Evolutionary conservation across 2,329 filamentous ascomycete genomes (phyloP).

Genomic region (Ascocoryne sarcoides): DNA sequence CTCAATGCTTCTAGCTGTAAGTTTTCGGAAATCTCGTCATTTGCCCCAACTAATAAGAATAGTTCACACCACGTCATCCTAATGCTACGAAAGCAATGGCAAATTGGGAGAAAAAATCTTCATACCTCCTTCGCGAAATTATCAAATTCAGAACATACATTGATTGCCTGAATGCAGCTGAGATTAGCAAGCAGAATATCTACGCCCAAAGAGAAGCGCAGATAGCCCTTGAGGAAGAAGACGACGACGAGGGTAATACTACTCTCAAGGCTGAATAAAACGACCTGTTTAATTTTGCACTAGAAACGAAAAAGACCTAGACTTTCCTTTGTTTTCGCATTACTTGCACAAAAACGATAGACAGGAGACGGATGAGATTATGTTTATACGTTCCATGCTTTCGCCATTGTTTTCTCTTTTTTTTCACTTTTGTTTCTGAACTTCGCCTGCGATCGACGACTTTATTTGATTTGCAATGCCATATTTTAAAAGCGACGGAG

Average conservation of each 20-base stretch:
- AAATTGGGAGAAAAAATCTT: slow-evolving; percentile 96
- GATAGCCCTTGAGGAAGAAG: slow-evolving; percentile 13
- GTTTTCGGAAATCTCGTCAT: slow-evolving; percentile 27
- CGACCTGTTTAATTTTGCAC: not conserved
- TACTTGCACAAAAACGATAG: no score
- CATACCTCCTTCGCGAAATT: slow-evolving; percentile 84
- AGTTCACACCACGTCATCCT: slow-evolving; percentile 74
- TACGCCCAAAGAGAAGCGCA: slow-evolving; percentile 47
- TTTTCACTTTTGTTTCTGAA: no score
- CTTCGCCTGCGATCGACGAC: no score
- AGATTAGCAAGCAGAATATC: slow-evolving; percentile 58
- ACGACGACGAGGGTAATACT: slow-evolving; percentile 17
- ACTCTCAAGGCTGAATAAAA: slow-evolving; percentile 10
- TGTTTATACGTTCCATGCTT: slow-evolving; percentile 1
- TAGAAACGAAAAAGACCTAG: not conserved
- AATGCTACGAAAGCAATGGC: slow-evolving; percentile 80
- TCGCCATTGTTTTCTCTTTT: no score
- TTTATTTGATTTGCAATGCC: no score
- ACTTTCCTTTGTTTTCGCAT: slow-evolving; percentile 1
- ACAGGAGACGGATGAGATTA: not conserved
- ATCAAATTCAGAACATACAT: slow-evolving; percentile 97
- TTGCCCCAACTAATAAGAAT: not conserved
- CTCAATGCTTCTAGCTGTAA: slow-evolving; percentile 73
- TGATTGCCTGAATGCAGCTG: slow-evolving; percentile 68
- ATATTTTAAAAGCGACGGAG: no score